A percentile compares a stretch with the other conserved stretches of the same genome.
phyloP scores from a whole-genome alignment of 192 early-diverging fungal species.

The Coemansia sp. region DNA sequence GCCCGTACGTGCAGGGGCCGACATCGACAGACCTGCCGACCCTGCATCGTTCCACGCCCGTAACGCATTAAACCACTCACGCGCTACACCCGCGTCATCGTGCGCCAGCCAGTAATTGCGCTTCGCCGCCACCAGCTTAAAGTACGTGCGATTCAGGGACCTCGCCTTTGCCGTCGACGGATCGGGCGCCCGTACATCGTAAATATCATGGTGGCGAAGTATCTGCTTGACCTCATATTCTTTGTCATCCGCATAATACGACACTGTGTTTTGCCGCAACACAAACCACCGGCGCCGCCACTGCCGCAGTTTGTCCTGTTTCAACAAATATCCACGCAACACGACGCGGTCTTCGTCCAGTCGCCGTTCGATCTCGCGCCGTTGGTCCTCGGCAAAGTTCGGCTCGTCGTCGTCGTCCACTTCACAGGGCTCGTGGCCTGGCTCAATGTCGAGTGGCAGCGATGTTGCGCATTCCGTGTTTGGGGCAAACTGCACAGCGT shows the following conservation, averaged over 20 bases:
- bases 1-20: background rate
- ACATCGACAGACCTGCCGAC: background rate
- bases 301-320: constrained; percentile 53
- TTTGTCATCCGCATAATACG: constrained; percentile 48
- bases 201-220: constrained; percentile 34
- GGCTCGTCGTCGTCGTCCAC: constrained; percentile 51
- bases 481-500: constrained; percentile 7
- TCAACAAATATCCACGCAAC: constrained; percentile 46
- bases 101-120: constrained; percentile 57
- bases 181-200: constrained; percentile 46
- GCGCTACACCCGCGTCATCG: constrained; percentile 29
- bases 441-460: constrained; percentile 35
- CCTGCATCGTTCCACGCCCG: constrained; percentile 27
- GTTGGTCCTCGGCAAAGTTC: constrained; percentile 47
- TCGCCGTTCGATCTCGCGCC: constrained; percentile 44
- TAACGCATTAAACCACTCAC: constrained; percentile 43
- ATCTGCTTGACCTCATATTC: constrained; percentile 56
- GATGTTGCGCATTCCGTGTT: constrained; percentile 9
- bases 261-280: constrained; percentile 49
- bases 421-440: constrained; percentile 30
- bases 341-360: constrained; percentile 46
- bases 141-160: constrained; percentile 43
- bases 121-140: constrained; percentile 43
- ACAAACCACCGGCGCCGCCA: constrained; percentile 59
- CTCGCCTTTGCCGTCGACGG: constrained; percentile 49